Evolutionary conservation across 805 yeast species (phyloP).

Genomic region (Vanderwaltozyma polyspora): DNA sequence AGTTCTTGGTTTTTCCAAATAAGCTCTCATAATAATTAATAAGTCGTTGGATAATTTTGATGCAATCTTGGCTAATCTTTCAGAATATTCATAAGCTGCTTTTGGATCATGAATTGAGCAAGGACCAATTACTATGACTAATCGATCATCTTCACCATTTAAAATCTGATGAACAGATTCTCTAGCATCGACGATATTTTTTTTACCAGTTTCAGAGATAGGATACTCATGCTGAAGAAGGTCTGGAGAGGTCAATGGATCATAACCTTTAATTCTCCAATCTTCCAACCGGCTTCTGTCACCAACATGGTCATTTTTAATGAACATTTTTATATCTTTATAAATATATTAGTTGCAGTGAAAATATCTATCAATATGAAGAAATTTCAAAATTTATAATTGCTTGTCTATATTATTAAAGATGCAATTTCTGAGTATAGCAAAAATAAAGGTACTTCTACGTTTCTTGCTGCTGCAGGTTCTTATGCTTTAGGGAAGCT

Average conservation of each 20-base stretch:
- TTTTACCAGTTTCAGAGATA: slow-evolving; percentile 41
- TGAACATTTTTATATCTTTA: slow-evolving; percentile 47
- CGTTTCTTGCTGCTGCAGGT: neutral
- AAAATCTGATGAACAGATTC: slow-evolving; percentile 66
- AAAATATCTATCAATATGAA: too few species aligned
- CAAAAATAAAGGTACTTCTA: neutral
- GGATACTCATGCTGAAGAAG: slow-evolving; percentile 78
- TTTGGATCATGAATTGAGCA: slow-evolving; percentile 90
- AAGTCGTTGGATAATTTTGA: slow-evolving; percentile 67
- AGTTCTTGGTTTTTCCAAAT: slow-evolving; percentile 96
- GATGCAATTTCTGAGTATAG: neutral
- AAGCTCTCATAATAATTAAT: slow-evolving; percentile 90
- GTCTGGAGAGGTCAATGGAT: slow-evolving; percentile 90
- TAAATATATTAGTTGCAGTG: neutral
- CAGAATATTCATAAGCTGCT: slow-evolving; percentile 83
- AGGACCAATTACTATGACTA: slow-evolving; percentile 86
- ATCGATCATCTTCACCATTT: slow-evolving; percentile 67
- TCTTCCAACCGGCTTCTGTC: slow-evolving; percentile 62
- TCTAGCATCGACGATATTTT: slow-evolving; percentile 68
- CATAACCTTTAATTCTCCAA: slow-evolving; percentile 77
- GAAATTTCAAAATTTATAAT: too few species aligned
- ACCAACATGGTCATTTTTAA: slow-evolving; percentile 73
- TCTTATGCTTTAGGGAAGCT: neutral
- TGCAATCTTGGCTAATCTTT: slow-evolving; percentile 50
- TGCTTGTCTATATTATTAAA: neutral